phyloP scores from a whole-genome alignment of 345 rosid species.

The Eucalyptus curtisii region DNA sequence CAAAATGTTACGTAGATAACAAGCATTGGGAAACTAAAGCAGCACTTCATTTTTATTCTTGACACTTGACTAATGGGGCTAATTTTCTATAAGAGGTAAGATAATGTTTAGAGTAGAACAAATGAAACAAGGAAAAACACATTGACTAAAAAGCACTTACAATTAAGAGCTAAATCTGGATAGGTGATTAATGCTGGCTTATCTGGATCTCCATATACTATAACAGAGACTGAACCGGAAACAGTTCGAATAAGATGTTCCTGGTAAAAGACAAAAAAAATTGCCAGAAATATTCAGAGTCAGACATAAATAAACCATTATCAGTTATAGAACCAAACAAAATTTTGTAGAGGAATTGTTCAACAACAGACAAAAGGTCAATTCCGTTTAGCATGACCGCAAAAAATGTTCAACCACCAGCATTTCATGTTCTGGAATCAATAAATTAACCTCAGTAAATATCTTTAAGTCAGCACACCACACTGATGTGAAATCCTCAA shows the following conservation, averaged over 20 bases:
- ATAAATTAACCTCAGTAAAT: not conserved
- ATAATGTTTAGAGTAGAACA: not conserved
- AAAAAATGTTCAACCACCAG: not conserved
- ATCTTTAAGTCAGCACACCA: not conserved
- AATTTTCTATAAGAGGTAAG: not conserved
- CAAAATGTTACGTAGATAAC: not conserved
- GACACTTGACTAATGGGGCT: not conserved
- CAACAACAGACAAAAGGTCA: not conserved
- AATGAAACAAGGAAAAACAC: not conserved
- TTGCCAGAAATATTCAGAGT: not conserved
- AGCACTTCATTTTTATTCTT: not conserved
- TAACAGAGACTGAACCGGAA: conserved; percentile 23
- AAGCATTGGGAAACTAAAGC: not conserved
- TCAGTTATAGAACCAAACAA: not conserved
- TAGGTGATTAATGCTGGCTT: conserved; percentile 36
- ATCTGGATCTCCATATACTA: conserved; percentile 33
- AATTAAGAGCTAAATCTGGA: conserved; percentile 33
- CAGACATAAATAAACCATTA: not conserved
- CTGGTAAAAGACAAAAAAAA: not conserved
- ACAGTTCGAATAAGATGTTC: conserved; percentile 16
- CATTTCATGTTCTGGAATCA: not conserved
- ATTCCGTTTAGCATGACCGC: not conserved
- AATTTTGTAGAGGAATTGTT: not conserved
- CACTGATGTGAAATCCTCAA: not conserved
- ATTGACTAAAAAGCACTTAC: conserved; percentile 5